Conservation (phyloP, 1,139 yeast species). For the Dujonia santamariae region DNA sequence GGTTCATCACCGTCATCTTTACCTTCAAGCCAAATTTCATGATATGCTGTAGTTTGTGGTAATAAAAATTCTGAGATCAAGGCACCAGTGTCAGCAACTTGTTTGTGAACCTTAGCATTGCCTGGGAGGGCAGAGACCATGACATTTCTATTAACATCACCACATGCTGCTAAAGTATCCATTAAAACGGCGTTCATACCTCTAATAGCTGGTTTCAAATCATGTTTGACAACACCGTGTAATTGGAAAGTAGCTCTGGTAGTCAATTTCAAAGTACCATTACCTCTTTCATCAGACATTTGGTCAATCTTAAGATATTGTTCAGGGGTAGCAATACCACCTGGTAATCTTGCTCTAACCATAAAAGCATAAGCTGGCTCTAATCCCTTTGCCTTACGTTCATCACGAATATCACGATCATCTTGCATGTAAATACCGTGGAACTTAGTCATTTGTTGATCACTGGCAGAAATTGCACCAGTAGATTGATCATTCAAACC, state of each 20-base stretch:
- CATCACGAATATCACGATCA: constrained; percentile 93
- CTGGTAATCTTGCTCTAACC: constrained; percentile 96
- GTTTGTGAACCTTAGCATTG: constrained; percentile 77
- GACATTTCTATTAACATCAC: constrained; percentile 96
- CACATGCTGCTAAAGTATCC: constrained; percentile 97
- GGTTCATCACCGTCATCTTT: constrained; percentile 70
- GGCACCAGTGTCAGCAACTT: constrained; percentile 62
- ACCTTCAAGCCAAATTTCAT: constrained; percentile 94
- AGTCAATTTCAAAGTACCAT: constrained; percentile 90
- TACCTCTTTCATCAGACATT: constrained; percentile 80
- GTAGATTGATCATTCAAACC: constrained; percentile 80
- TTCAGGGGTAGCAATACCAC: constrained; percentile 82
- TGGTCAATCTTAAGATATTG: constrained; percentile 89
- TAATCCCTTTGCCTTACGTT: constrained; percentile 84
- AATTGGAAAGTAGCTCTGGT: constrained; percentile 97
- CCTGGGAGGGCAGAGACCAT: constrained; percentile 87
- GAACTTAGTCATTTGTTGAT: constrained; percentile 93
- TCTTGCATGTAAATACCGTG: constrained; percentile 99
- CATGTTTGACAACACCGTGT: constrained; percentile 90
- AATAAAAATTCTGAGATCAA: constrained; percentile 76
- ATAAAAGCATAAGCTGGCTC: constrained; percentile 96
- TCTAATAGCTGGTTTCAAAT: constrained; percentile 86
- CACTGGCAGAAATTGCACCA: constrained; percentile 90
- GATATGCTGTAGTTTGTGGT: constrained; percentile 93
- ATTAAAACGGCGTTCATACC: constrained; percentile 87